Conservation (phyloP, 805 yeast species). For the Tanozyma kutaoensis region DNA sequence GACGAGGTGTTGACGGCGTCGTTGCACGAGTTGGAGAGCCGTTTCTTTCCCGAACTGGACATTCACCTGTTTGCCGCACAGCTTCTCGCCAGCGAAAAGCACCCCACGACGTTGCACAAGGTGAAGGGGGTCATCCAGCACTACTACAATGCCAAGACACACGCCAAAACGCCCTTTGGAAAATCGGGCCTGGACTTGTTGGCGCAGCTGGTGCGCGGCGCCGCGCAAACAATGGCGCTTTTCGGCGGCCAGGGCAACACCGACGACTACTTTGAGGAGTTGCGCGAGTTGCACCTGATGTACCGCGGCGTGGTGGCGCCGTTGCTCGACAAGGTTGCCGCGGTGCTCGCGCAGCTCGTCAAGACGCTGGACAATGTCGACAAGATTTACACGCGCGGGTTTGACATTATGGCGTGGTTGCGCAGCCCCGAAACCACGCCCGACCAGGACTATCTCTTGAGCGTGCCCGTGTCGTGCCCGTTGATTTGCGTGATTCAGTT, state of each 20-base stretch:
- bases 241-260: slow-evolving; percentile 99
- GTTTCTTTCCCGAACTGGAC: slow-evolving; percentile 51
- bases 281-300: slow-evolving; percentile 68
- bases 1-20: slow-evolving; percentile 59
- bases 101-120: slow-evolving; percentile 58
- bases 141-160: slow-evolving; percentile 40
- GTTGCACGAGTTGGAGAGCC: slow-evolving; percentile 71
- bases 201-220: slow-evolving; percentile 40
- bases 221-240: slow-evolving; percentile 64
- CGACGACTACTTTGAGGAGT: slow-evolving; percentile 94
- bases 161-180: slow-evolving; percentile 12
- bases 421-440: slow-evolving; percentile 79
- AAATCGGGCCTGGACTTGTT: slow-evolving; percentile 30
- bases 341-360: slow-evolving; percentile 53
- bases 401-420: slow-evolving; percentile 82
- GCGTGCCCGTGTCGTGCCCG: slow-evolving; percentile 95
- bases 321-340: slow-evolving; percentile 57
- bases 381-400: slow-evolving; percentile 87
- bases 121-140: slow-evolving; percentile 61
- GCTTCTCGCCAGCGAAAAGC: slow-evolving; percentile 40
- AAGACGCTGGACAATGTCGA: slow-evolving; percentile 64
- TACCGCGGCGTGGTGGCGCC: slow-evolving; percentile 68
- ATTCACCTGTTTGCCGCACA: slow-evolving; percentile 81
- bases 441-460: slow-evolving; percentile 71
- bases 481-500: slow-evolving; percentile 91